Evolutionary conservation across 129 eudicot genomes (phyloP), one percentile per base, ranked within the genome.

Genomic region (Gnaphalium uliginosum): DNA sequence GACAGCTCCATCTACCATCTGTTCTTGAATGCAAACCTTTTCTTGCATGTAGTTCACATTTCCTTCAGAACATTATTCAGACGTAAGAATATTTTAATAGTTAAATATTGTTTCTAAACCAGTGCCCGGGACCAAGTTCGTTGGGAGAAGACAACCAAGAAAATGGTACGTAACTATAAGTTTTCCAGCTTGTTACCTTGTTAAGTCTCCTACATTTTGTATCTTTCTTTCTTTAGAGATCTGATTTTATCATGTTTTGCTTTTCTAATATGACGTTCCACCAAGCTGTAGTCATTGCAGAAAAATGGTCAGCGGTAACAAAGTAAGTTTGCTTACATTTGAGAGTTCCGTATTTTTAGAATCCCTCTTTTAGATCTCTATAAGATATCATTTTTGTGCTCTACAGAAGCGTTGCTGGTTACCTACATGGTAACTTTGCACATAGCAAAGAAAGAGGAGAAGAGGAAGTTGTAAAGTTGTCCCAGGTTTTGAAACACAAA

Each of bases 321-420:
- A 86, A 90, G 98, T 93, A 82, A 77, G 77, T 68, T 43, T 58
- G n/a, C 29, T 35, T 6, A 60, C 29, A 39, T 62, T 18, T 59
- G 32, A 37, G 14, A 8, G 5, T 35, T 79, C 5, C 15, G 30
- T 19, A n/a, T 37, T 15, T 22, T 32, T 61, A 10, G 17, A 71
- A 24, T 32, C 65, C 22, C n/a, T 29, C 35, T 15, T 33, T 22
- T 11, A 22, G 29, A 23, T 3, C 15, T 21, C 43, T 50, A 54
- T 58, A 68, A 67, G 50, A 59, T 33, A 14, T 71, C 30, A 13
- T 35, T 22, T 29, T 77, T 73, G 26, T 70, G 39, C 17, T 35
- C 25, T 81, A 50, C 88, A 93, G 98, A 77, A 79, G 66, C 41
- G 85, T 85, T 21, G 96, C 79, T 22, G 26, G 76, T 57, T 82